These are phyloP conservation scores for Deinandra increscens DNA, from an alignment of 129 eudicot genomes.

Conservation along the genomic window DNA sequence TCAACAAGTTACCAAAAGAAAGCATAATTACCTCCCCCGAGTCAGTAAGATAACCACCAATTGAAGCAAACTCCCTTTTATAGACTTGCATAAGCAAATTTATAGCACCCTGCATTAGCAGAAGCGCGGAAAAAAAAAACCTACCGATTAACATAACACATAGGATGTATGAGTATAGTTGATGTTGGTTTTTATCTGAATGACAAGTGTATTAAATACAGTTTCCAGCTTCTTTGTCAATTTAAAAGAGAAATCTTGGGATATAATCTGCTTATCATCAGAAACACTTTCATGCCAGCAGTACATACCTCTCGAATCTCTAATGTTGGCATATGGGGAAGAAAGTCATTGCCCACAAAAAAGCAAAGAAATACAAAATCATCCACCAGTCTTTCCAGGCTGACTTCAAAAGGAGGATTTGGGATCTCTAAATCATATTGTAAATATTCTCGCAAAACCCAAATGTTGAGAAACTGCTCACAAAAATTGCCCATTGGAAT, in stretches of 20 bases:
- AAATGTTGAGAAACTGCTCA: slow-evolving; percentile 86
- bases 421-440: slow-evolving; percentile 80
- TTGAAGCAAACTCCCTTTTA: slow-evolving; percentile 73
- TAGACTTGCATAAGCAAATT: slow-evolving; percentile 76
- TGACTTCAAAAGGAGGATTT: slow-evolving; percentile 66
- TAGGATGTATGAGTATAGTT: neutral
- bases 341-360: slow-evolving; percentile 97
- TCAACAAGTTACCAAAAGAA: slow-evolving; percentile 13
- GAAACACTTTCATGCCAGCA: neutral
- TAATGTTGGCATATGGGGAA: slow-evolving; percentile 98
- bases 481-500: neutral
- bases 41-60: slow-evolving; percentile 98
- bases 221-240: slow-evolving; percentile 5
- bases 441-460: slow-evolving; percentile 93
- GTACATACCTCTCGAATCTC: slow-evolving; percentile 93
- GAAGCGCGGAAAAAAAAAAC: neutral
- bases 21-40: slow-evolving; percentile 81
- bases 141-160: slow-evolving; percentile 8
- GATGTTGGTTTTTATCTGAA: slow-evolving; percentile 9
- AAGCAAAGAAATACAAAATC: slow-evolving; percentile 92
- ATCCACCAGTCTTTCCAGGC: slow-evolving; percentile 85
- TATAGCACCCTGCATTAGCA: slow-evolving; percentile 75
- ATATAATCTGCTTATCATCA: neutral
- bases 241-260: slow-evolving; percentile 7
- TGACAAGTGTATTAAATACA: slow-evolving; percentile 9